phyloP scores from a whole-genome alignment of 176 grass and related monocot species.

The Calamus simplicifolius region DNA sequence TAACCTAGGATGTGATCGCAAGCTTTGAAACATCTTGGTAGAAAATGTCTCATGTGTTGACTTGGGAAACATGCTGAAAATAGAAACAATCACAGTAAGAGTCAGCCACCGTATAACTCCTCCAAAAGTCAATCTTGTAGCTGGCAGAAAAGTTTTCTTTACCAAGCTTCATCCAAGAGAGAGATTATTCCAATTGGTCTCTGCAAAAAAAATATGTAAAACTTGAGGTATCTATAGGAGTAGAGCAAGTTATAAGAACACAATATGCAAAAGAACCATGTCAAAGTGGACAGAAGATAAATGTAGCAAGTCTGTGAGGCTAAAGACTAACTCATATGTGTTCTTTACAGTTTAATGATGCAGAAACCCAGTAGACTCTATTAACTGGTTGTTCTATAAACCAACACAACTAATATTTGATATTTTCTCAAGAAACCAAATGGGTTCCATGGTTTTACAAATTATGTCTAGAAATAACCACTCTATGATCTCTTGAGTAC shows the following conservation, averaged over 20 bases:
- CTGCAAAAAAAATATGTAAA: conserved; percentile 39
- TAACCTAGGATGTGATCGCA: conserved; percentile 71
- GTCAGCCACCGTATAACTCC: neutral
- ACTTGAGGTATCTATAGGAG: neutral
- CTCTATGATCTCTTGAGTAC: no score
- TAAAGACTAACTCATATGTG: neutral
- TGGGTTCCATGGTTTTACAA: no score
- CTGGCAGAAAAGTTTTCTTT: conserved; percentile 6
- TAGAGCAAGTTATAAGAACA: neutral
- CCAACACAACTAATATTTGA: no score
- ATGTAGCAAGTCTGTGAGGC: neutral
- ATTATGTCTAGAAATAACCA: no score
- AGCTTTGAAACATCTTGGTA: conserved; percentile 85
- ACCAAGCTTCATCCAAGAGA: conserved; percentile 98
- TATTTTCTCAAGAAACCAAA: no score
- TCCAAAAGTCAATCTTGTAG: no score
- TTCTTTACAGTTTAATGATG: no score
- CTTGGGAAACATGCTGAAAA: conserved; percentile 92
- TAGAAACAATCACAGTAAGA: conserved; percentile 11
- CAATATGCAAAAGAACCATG: neutral
- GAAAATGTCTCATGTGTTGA: conserved; percentile 91
- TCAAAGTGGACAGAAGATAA: neutral
- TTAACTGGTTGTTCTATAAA: no score
- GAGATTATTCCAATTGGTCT: conserved; percentile 99
- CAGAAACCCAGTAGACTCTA: no score